Evolutionary conservation across 768 basidiomycete genomes (phyloP).

Genomic region (Mrakia hoshinonis): DNA sequence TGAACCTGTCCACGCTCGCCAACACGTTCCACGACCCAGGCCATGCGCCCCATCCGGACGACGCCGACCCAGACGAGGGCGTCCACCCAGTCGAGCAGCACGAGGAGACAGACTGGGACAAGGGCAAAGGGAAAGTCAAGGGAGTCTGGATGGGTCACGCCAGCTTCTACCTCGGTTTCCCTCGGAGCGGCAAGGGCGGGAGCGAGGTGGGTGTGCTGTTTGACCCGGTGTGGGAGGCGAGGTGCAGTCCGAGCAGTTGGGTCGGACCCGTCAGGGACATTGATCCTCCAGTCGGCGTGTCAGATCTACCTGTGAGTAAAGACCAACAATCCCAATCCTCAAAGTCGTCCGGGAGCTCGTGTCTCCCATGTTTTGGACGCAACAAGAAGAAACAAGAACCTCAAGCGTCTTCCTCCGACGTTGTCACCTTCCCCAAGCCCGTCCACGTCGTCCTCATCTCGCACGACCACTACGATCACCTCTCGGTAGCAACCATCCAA

Average conservation of each 20-base stretch:
- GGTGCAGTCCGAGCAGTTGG: constrained; percentile 18
- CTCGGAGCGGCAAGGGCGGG: neutral
- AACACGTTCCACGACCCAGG: constrained; percentile 3
- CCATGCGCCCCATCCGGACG: constrained; percentile 1
- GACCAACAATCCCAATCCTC: neutral
- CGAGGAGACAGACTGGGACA: neutral
- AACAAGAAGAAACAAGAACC: no score
- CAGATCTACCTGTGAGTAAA: constrained; percentile 22
- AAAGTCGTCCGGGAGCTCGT: neutral
- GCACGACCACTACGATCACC: constrained; percentile 26
- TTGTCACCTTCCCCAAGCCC: constrained; percentile 1
- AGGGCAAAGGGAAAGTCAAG: constrained; percentile 1
- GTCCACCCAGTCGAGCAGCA: neutral
- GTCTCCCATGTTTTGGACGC: neutral
- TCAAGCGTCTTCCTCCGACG: neutral
- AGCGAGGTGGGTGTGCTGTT: constrained; percentile 11
- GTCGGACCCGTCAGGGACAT: constrained; percentile 22
- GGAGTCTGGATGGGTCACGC: constrained; percentile 25
- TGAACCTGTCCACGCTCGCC: constrained; percentile 4
- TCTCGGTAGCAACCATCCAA: neutral
- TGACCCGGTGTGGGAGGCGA: constrained; percentile 27
- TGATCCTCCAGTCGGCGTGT: neutral
- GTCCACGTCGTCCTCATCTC: constrained; percentile 28
- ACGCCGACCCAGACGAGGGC: constrained; percentile 3
- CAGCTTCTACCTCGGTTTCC: constrained; percentile 14